Evolutionary conservation across 331 rosid genomes (phyloP), one percentile per base, ranked within the genome.

Genomic region (Saraca asoca): DNA sequence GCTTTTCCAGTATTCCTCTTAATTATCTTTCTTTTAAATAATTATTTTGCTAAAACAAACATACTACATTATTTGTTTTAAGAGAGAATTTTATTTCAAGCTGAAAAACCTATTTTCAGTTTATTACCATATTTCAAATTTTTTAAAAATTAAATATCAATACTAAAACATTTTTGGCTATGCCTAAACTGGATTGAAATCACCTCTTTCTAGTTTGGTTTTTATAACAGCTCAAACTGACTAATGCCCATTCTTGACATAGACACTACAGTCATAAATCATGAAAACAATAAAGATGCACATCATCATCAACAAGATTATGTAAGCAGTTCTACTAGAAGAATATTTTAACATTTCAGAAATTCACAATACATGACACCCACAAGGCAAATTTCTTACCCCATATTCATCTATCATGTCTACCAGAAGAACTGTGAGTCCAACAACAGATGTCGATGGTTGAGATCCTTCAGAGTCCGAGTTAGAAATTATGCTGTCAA

Each of bases 321-420:
- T 17, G 43, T 7, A 33, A 20, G 12, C 7, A 39, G 62, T 19
- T 15, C 33, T 1, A 15, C 4, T 12, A 51, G 3, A 37, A 71
- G 5, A 9, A 37, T n/a, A 39, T 16, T 55, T n/a, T 39, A 31
- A 42, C 51, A 76, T 41, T 34, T 43, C 16, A 59, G 51, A 18
- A 69, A 80, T 48, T 57, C 10, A 18, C 9, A 50, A 42, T 6
- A 68, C 24, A 33, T 12, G 50, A 48, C 13, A 43, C 58, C 49
- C 31, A 31, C 54, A 48, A 48, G 39, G 7, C 57, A 67, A 55
- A 52, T 6, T 55, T 63, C 79, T 69, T 87, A 92, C 98, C 87
- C 81, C 83, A 76, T 82, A 88, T 84, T 89, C 98, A 84, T 92
- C 98, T 49, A 92, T 75, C 68, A 92, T 68, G 74, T 92, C 95